phyloP scores from a whole-genome alignment of 2,329 filamentous ascomycete species.

The Chaetomium sp. region DNA sequence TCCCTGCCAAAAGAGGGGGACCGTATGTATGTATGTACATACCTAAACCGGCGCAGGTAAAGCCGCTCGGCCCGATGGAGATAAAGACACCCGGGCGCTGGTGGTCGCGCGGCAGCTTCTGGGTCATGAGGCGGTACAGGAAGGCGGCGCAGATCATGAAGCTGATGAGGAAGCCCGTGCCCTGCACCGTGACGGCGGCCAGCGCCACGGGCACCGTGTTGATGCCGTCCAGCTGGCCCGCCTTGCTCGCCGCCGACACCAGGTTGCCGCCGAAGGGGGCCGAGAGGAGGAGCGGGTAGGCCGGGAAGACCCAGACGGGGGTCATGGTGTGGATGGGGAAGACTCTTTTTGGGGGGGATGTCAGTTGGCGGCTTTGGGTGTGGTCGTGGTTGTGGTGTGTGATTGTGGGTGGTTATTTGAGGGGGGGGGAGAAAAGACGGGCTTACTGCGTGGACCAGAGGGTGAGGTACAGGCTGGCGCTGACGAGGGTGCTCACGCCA shows the following conservation, averaged over 20 bases:
- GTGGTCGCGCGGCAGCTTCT: constrained; percentile 76
- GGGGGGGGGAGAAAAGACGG: not conserved
- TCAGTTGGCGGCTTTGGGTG: no score
- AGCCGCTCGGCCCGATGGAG: constrained; percentile 73
- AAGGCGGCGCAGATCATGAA: constrained; percentile 85
- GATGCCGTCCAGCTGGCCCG: constrained; percentile 37
- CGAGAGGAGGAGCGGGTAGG: constrained; percentile 76
- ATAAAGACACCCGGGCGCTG: constrained; percentile 85
- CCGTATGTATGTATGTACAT: constrained; percentile 25
- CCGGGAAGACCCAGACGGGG: constrained; percentile 84
- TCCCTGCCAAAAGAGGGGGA: not conserved
- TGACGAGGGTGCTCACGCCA: constrained; percentile 66
- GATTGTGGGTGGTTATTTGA: not conserved
- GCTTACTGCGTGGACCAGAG: constrained; percentile 64
- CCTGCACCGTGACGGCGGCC: constrained; percentile 54
- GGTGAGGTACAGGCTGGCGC: constrained; percentile 72
- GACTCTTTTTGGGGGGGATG: constrained; percentile 41
- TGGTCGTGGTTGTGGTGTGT: not conserved
- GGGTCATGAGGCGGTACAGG: constrained; percentile 84
- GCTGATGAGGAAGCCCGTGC: constrained; percentile 58
- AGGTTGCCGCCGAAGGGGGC: constrained; percentile 70
- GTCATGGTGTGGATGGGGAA: constrained; percentile 80
- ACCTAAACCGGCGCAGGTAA: constrained; percentile 53
- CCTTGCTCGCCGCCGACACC: constrained; percentile 45
- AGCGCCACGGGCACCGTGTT: constrained; percentile 52